Evolutionary conservation across 2,329 filamentous ascomycete genomes (phyloP).

Genomic region (Xenosphaeropsis pyriputrescens): DNA sequence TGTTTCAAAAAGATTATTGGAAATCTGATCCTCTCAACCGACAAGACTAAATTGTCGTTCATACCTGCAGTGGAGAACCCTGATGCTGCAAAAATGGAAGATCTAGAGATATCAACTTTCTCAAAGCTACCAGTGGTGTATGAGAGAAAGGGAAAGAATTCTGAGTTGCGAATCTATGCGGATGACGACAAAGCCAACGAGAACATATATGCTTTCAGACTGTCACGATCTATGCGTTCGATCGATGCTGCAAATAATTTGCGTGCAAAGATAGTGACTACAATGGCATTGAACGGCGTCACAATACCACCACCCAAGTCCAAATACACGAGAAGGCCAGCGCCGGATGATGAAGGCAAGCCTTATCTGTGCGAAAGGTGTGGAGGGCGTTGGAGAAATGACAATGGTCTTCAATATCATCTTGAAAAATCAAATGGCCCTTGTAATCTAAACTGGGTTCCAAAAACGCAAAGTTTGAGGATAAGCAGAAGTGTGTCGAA

Average conservation of each 20-base stretch:
- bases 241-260: constrained; percentile 10
- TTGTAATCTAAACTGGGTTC: constrained; percentile 17
- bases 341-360: constrained; percentile 7
- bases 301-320: neutral
- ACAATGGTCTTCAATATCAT: constrained; percentile 19
- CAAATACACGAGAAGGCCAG: constrained; percentile 3
- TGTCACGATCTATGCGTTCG: constrained; percentile 5
- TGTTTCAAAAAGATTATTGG: neutral
- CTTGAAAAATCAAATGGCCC: constrained; percentile 12
- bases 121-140: constrained; percentile 12
- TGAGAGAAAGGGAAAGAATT: constrained; percentile 13
- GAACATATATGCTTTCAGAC: constrained; percentile 11
- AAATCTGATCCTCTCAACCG: neutral
- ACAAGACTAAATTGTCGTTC: neutral
- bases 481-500: too few relatives aligned
- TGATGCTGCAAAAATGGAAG: neutral
- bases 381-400: constrained; percentile 14
- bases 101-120: constrained; percentile 8
- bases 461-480: neutral
- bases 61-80: neutral
- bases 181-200: constrained; percentile 3
- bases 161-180: constrained; percentile 13
- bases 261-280: constrained; percentile 14
- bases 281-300: constrained; percentile 1
- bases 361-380: constrained; percentile 16